Evolutionary conservation across 345 rosid species (phyloP), one percentile per base, ranked within the genome.

Genomic region (Citrus hindsii): DNA sequence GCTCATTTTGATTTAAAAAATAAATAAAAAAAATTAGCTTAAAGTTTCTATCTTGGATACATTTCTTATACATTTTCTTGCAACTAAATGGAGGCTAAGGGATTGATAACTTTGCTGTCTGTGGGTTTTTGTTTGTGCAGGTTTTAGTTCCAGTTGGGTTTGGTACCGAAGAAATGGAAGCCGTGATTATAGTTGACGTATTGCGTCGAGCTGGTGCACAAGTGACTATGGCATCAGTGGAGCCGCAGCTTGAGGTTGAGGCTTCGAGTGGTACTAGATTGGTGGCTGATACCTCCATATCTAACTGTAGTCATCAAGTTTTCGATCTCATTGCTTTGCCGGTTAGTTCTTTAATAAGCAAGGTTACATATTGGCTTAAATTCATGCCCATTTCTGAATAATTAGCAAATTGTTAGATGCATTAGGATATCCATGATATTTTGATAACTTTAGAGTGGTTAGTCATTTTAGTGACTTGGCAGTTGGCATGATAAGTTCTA

Each of bases 151-250:
- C 98, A 37, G 86, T 95, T 79, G 98, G 92, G 37, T 90, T 83
- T 83, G 99, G 98, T 58, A 91, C 94, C 3, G 99, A 95, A 83
- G 99, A 92, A 79, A 93, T 95, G 89, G 98, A 95, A 83, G 99
- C 94, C 82, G 97, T 95, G 46, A 88, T 92, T 69, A 63, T 92
- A 58, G 81, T 88, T 75, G 89, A 89, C 83, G 97, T 93, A 82
- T 79, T 93, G 79, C 91, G 98, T 2, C 87, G 96, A 80, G 99
- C 97, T 63, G 99, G 99, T 59, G 99, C 99, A 63, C 86, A 89
- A 73, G 99, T 95, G 61, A 88, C 79, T 14, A 77, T 95, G 77
- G 99, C 98, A 60, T 95, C 99, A 1, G 97, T 95, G 63, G 99
- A 95, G 82, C 85, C 89, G 35, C 90, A 92, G 74, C 94, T 92